A percentile compares a stretch with the other conserved stretches of the same genome.
phyloP scores from a whole-genome alignment of 768 basidiomycete species.

The Boletus edulis region DNA sequence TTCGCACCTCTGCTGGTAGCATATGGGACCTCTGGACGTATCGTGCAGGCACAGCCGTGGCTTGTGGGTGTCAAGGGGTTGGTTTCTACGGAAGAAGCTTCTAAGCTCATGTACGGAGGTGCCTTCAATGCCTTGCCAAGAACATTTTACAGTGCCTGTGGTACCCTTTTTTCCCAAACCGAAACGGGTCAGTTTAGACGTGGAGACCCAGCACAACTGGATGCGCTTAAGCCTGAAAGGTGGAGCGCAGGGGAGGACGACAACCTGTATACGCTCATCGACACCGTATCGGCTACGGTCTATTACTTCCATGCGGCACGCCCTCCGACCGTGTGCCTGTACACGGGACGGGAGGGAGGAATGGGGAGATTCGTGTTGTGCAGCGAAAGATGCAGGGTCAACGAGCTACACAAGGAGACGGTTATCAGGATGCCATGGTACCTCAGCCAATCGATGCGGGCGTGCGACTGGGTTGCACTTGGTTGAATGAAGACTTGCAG shows the following conservation, averaged over 20 bases:
- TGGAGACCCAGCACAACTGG: slow-evolving; percentile 15
- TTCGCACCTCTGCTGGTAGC: slow-evolving; percentile 5
- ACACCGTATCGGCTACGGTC: slow-evolving; percentile 19
- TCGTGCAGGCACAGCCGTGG: slow-evolving; percentile 20
- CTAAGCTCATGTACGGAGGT: slow-evolving; percentile 14
- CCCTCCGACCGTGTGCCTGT: slow-evolving; percentile 26
- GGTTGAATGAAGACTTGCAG: neutral
- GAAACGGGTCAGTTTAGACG: slow-evolving; percentile 11
- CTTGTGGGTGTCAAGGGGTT: slow-evolving; percentile 25
- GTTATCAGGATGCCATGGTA: slow-evolving; percentile 24
- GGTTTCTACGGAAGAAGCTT: slow-evolving; percentile 22
- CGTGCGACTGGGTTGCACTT: slow-evolving; percentile 25
- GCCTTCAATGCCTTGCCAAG: slow-evolving; percentile 3
- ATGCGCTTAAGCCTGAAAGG: neutral
- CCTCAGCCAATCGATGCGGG: slow-evolving; percentile 14
- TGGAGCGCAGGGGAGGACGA: neutral
- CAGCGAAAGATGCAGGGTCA: slow-evolving; percentile 18
- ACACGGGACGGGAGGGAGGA: slow-evolving; percentile 17
- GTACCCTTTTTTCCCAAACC: slow-evolving; percentile 11
- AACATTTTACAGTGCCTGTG: slow-evolving; percentile 18
- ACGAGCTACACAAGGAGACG: slow-evolving; percentile 24
- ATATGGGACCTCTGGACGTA: slow-evolving; percentile 18
- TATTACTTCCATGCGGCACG: slow-evolving; percentile 24
- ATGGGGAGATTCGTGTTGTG: slow-evolving; percentile 23
- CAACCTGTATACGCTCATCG: slow-evolving; percentile 23